Conservation (phyloP, 2,329 filamentous ascomycete species). For the Fusarium subtropicale region DNA sequence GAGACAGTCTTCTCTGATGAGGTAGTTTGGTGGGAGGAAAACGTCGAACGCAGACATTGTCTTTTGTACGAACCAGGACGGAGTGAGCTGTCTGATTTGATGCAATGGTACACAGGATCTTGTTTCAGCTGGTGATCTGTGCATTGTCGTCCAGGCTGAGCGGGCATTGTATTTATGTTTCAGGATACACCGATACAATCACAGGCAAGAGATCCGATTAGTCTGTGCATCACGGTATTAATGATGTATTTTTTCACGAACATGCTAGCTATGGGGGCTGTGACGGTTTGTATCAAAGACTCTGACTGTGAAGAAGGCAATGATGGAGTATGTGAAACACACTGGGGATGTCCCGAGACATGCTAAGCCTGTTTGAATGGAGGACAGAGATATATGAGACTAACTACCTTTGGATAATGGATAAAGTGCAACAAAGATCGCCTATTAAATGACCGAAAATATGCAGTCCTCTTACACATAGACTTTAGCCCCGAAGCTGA, state of each 20-base stretch:
- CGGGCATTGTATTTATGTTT: constrained; percentile 14
- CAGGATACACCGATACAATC: neutral
- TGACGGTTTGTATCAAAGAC: neutral
- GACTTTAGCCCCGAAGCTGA: neutral
- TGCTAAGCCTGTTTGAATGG: neutral
- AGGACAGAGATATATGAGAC: neutral
- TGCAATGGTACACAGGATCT: neutral
- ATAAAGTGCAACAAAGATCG: neutral
- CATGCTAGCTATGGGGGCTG: too few relatives aligned
- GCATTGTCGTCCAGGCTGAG: neutral
- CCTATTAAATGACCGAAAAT: neutral
- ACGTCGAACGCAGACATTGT: neutral
- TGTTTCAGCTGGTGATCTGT: neutral
- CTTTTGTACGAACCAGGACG: neutral
- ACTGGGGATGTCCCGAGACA: neutral
- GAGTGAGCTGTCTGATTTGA: neutral
- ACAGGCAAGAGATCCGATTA: neutral
- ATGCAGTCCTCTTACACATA: neutral
- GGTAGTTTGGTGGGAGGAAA: constrained; percentile 1
- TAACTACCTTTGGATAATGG: neutral
- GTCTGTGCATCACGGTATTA: neutral
- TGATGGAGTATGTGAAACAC: neutral
- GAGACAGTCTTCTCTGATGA: neutral
- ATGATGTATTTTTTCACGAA: neutral
- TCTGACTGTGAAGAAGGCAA: neutral